Evolutionary conservation across 2,329 filamentous ascomycete genomes (phyloP).

Genomic region (Aureobasidium namibiae): DNA sequence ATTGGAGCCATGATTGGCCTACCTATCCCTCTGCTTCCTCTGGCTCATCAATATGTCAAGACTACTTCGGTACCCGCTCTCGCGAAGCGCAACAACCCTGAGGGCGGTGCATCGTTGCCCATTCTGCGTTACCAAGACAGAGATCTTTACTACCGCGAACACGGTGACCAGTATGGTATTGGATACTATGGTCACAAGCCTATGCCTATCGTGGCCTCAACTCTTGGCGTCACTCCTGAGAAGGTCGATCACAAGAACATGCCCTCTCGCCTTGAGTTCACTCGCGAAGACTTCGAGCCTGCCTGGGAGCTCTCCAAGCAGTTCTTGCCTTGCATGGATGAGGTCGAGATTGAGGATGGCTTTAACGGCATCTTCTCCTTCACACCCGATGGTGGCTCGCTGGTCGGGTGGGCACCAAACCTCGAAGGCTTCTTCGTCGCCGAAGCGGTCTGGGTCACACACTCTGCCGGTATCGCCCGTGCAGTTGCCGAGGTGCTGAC

Average conservation of each 20-base stretch:
- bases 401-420: slow-evolving; percentile 50
- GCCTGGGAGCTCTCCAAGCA: slow-evolving; percentile 51
- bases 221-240: slow-evolving; percentile 45
- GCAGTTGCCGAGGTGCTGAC: slow-evolving; percentile 53
- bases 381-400: slow-evolving; percentile 54
- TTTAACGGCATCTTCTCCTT: slow-evolving; percentile 62
- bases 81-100: slow-evolving; percentile 32
- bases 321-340: slow-evolving; percentile 44
- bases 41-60: slow-evolving; percentile 58
- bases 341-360: slow-evolving; percentile 47
- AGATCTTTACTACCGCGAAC: slow-evolving; percentile 57
- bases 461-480: slow-evolving; percentile 55
- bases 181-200: slow-evolving; percentile 57
- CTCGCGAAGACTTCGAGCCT: slow-evolving; percentile 50
- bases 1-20: slow-evolving; percentile 54
- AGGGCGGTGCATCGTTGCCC: slow-evolving; percentile 46
- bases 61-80: slow-evolving; percentile 46
- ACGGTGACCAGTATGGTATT: slow-evolving; percentile 55
- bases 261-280: slow-evolving; percentile 56
- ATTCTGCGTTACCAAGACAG: slow-evolving; percentile 57
- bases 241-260: slow-evolving; percentile 52
- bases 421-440: slow-evolving; percentile 57
- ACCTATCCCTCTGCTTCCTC: slow-evolving; percentile 50
- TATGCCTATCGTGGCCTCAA: slow-evolving; percentile 50
- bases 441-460: slow-evolving; percentile 60